phyloP scores from a whole-genome alignment of 371 early-diverging fungal genomes.

The Apophysomyces ossiformis region DNA sequence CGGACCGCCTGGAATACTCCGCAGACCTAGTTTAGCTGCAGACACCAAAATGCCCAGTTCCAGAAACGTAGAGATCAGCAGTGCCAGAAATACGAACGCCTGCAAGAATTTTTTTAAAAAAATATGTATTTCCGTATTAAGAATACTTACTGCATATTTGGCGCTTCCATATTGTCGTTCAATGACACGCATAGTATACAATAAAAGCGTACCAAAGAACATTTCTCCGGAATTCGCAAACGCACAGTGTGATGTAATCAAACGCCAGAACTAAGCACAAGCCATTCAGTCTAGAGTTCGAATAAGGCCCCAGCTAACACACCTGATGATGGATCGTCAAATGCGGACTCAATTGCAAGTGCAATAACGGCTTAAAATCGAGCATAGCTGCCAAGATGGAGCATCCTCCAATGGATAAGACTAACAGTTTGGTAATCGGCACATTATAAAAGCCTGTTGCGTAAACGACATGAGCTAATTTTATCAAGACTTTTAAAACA shows the following conservation, averaged over 20 bases:
- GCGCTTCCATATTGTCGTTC: constrained; percentile 76
- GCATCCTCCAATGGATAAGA: constrained; percentile 58
- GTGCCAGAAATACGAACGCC: constrained; percentile 66
- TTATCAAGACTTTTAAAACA: not conserved
- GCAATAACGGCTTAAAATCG: constrained; percentile 57
- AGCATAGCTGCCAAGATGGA: constrained; percentile 65
- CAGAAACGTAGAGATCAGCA: constrained; percentile 57
- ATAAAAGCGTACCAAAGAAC: constrained; percentile 66
- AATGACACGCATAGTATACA: constrained; percentile 70
- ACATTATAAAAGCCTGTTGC: constrained; percentile 70
- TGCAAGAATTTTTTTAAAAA: constrained; percentile 19
- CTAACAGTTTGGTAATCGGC: constrained; percentile 68
- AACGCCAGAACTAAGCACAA: constrained; percentile 61
- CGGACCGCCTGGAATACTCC: constrained; percentile 68
- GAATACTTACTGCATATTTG: constrained; percentile 64
- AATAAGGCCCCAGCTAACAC: constrained; percentile 4
- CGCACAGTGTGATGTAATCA: constrained; percentile 60
- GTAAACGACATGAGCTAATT: not conserved
- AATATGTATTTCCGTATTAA: not conserved
- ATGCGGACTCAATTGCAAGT: constrained; percentile 71
- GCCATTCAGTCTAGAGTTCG: not conserved
- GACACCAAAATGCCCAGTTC: constrained; percentile 56
- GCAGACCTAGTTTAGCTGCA: constrained; percentile 54
- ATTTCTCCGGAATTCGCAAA: constrained; percentile 72
- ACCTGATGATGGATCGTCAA: constrained; percentile 72